Percentiles rank a stretch among this genome's conserved stretches.
Conservation (phyloP, 1,139 yeast genomes). For the Wickerhamomyces sp. region DNA sequence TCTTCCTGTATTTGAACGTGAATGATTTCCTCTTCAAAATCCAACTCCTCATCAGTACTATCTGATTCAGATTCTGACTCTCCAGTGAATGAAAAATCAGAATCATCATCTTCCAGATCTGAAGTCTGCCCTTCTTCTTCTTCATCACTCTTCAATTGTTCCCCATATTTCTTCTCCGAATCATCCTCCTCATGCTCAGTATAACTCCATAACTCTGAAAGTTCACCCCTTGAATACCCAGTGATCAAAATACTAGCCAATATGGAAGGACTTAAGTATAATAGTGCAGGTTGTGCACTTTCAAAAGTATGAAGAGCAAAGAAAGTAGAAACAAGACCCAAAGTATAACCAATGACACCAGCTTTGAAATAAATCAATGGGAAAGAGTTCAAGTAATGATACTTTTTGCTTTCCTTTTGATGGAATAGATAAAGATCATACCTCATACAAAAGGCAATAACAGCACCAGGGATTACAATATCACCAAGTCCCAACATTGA, state of each 20-base stretch:
- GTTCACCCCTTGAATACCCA: slow-evolving; percentile 37
- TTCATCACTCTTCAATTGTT: slow-evolving; percentile 1
- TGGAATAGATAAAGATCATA: slow-evolving; percentile 43
- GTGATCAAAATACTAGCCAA: slow-evolving; percentile 30
- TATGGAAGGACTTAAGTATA: slow-evolving; percentile 56
- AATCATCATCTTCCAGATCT: slow-evolving; percentile 6
- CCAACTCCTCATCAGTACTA: slow-evolving; percentile 1
- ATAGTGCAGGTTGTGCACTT: slow-evolving; percentile 62
- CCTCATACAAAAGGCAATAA: slow-evolving; percentile 44
- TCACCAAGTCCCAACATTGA: slow-evolving; percentile 56
- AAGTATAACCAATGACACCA: slow-evolving; percentile 39
- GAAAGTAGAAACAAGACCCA: slow-evolving; percentile 42
- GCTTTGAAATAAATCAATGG: slow-evolving; percentile 41
- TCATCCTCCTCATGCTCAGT: neutral
- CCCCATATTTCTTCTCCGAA: neutral
- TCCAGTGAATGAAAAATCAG: neutral
- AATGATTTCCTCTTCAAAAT: slow-evolving; percentile 1
- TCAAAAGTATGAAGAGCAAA: slow-evolving; percentile 34
- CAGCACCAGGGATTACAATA: slow-evolving; percentile 52
- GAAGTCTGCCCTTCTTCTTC: slow-evolving; percentile 7
- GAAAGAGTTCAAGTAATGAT: slow-evolving; percentile 18
- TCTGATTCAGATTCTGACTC: neutral
- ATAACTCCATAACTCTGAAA: slow-evolving; percentile 13
- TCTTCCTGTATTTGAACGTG: neutral
- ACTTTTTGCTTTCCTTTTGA: slow-evolving; percentile 9